Percentiles rank a stretch among this genome's conserved stretches.
These are phyloP conservation scores for Coleophoma cylindrospora DNA, from an alignment of 2,329 filamentous ascomycete species.

Conservation along the genomic window DNA sequence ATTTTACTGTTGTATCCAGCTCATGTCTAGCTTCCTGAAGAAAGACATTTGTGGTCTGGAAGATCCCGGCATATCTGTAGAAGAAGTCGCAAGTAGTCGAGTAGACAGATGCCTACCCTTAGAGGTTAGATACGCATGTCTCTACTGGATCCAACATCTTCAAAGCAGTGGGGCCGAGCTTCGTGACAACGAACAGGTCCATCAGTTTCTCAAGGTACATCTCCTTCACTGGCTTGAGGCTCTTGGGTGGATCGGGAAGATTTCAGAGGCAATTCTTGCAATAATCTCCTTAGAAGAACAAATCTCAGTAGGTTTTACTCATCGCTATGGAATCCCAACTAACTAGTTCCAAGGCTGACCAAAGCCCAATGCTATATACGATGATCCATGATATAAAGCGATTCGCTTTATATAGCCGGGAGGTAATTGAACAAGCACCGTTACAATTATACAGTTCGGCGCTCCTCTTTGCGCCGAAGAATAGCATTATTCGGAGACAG, in stretches of 20 bases:
- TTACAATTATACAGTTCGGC: conserved; percentile 11
- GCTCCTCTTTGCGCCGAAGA: conserved; percentile 5
- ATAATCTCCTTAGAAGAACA: conserved; percentile 7
- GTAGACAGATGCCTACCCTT: conserved; percentile 20
- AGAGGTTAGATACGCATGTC: conserved; percentile 22
- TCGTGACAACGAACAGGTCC: not conserved
- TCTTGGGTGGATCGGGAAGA: conserved; percentile 7
- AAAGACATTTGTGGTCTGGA: conserved; percentile 30
- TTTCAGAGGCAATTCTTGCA: conserved; percentile 6
- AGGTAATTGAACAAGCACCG: conserved; percentile 10
- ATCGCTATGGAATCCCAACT: not conserved
- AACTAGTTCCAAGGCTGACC: conserved; percentile 1
- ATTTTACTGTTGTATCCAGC: conserved; percentile 28
- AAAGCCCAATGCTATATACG: conserved; percentile 1
- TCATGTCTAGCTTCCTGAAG: conserved; percentile 27
- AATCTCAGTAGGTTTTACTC: conserved; percentile 2
- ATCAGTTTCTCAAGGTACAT: conserved; percentile 7
- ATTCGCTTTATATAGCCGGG: conserved; percentile 6
- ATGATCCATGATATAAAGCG: conserved; percentile 13
- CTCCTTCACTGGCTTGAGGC: conserved; percentile 11
- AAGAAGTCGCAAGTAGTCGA: conserved; percentile 14
- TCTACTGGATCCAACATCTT: conserved; percentile 10
- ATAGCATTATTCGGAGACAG: conserved; percentile 1
- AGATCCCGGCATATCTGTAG: conserved; percentile 18
- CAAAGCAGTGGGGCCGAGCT: not conserved